A percentile compares a stretch with the other conserved stretches of the same genome.
These are phyloP conservation scores for Phaeosphaeriaceae sp. DNA, from an alignment of 2,329 filamentous ascomycete species.

Conservation along the genomic window DNA sequence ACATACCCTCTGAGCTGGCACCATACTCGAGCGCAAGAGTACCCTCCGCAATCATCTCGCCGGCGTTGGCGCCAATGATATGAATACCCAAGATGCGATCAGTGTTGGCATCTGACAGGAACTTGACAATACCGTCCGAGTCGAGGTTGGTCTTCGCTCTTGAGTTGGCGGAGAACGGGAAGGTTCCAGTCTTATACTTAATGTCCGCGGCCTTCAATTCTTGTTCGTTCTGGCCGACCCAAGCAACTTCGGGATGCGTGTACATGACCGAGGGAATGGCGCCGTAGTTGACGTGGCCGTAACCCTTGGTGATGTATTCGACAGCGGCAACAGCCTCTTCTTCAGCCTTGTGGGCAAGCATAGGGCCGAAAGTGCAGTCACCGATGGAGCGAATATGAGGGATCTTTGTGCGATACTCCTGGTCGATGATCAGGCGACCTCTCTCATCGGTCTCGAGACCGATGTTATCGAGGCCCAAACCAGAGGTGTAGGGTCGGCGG, in stretches of 20 bases:
- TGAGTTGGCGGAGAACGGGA: constrained; percentile 98
- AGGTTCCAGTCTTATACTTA: constrained; percentile 90
- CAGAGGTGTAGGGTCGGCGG: constrained; percentile 89
- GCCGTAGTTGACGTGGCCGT: constrained; percentile 98
- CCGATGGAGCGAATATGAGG: constrained; percentile 97
- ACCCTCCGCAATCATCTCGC: constrained; percentile 99
- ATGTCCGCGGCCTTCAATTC: constrained; percentile 89
- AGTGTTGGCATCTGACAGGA: constrained; percentile 94
- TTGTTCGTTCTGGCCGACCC: constrained; percentile 97
- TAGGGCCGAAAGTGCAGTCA: constrained; percentile 95
- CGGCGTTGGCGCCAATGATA: constrained; percentile 94
- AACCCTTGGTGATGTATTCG: constrained; percentile 97
- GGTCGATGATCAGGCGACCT: constrained; percentile 94
- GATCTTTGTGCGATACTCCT: constrained; percentile 97
- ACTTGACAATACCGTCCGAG: constrained; percentile 95
- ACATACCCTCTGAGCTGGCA: constrained; percentile 89
- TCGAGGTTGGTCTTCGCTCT: constrained; percentile 99
- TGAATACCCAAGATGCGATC: constrained; percentile 94
- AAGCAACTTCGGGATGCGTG: constrained; percentile 96
- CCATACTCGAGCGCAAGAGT: constrained; percentile 96
- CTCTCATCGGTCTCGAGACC: constrained; percentile 91
- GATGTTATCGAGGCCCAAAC: constrained; percentile 91
- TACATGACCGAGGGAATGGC: constrained; percentile 99
- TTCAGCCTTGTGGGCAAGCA: constrained; percentile 99
- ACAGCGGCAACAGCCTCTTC: constrained; percentile 95